phyloP scores from a whole-genome alignment of 192 early-diverging fungal genomes.

The Coemansia umbellata region DNA sequence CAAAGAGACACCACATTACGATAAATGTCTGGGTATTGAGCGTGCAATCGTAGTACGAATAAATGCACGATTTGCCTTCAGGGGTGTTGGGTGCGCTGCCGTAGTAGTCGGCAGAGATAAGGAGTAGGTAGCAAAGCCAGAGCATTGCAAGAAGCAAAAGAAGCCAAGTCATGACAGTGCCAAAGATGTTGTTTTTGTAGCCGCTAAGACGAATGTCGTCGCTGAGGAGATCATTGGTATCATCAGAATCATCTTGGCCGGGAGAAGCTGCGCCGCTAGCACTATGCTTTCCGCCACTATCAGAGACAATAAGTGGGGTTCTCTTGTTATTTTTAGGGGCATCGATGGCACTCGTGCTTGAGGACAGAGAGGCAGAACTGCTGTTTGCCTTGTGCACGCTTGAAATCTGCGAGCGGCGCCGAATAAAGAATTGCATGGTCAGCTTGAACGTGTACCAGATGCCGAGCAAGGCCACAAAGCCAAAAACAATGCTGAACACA shows the following conservation, averaged over 20 bases:
- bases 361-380: background rate
- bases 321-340: background rate
- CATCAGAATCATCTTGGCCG: constrained; percentile 1
- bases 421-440: background rate
- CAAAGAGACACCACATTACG: constrained; percentile 51
- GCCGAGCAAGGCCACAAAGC: constrained; percentile 17
- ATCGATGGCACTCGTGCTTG: background rate
- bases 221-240: constrained; percentile 13
- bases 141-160: constrained; percentile 37
- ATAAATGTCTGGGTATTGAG: constrained; percentile 51
- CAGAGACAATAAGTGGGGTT: background rate
- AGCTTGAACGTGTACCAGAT: constrained; percentile 16
- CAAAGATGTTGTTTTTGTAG: constrained; percentile 47
- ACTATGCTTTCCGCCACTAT: background rate
- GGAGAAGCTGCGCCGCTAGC: background rate
- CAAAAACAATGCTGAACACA: constrained; percentile 16
- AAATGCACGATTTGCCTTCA: constrained; percentile 7
- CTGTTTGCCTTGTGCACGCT: background rate
- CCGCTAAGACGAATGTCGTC: constrained; percentile 39
- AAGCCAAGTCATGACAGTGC: constrained; percentile 32
- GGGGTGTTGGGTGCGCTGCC: constrained; percentile 10
- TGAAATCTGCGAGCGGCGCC: background rate
- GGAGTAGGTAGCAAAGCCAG: constrained; percentile 38
- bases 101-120: constrained; percentile 51
- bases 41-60: constrained; percentile 32